Evolutionary conservation across 352 stramenopile species (phyloP).

Genomic region (Phytopythium chamaehyphon): DNA sequence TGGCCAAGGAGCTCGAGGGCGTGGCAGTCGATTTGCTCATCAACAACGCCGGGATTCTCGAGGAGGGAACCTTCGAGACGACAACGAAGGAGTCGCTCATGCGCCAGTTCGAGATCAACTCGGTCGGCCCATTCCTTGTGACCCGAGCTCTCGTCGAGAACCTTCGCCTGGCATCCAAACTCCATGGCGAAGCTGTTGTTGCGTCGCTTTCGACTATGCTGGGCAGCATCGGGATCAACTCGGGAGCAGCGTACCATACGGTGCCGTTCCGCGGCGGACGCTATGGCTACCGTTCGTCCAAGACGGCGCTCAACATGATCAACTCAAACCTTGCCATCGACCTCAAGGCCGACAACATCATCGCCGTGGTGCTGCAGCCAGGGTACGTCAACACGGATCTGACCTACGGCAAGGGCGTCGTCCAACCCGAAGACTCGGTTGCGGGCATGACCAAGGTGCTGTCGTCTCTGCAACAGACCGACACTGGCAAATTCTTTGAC

Average conservation of each 20-base stretch:
- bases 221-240: constrained; percentile 26
- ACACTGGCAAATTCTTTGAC: constrained; percentile 46
- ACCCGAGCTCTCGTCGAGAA: constrained; percentile 26
- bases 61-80: constrained; percentile 16
- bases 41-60: constrained; percentile 43
- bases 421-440: constrained; percentile 23
- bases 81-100: constrained; percentile 30
- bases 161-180: constrained; percentile 14
- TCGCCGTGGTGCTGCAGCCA: constrained; percentile 24
- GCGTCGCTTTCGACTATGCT: constrained; percentile 29
- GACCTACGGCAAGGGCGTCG: constrained; percentile 14
- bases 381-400: constrained; percentile 39
- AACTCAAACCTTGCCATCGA: constrained; percentile 24
- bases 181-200: constrained; percentile 16
- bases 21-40: constrained; percentile 37
- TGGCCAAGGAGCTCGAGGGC: constrained; percentile 19
- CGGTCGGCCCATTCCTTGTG: constrained; percentile 37
- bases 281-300: constrained; percentile 49
- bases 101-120: constrained; percentile 43
- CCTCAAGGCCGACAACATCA: constrained; percentile 25
- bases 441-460: constrained; percentile 24
- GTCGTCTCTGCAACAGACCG: constrained; percentile 10
- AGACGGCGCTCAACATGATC: constrained; percentile 49
- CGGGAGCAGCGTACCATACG: constrained; percentile 4
- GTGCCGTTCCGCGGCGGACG: constrained; percentile 17